Conservation (phyloP, 164 flowering plant genomes). For the Platanus orientalis region DNA sequence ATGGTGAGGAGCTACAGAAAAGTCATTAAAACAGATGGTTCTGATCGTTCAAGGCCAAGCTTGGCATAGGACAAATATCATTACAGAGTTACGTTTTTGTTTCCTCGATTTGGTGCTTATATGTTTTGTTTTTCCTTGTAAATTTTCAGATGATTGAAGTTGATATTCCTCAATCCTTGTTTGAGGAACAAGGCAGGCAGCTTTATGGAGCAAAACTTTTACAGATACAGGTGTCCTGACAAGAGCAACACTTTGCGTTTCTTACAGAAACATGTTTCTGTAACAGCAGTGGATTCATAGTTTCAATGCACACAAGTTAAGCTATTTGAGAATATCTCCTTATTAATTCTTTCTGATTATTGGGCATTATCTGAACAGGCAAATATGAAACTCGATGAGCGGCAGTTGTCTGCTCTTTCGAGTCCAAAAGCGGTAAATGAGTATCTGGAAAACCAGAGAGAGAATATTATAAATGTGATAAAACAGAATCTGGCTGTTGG, state of each 20-base stretch:
- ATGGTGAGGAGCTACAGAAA: too few relatives aligned
- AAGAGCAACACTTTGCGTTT: too few relatives aligned
- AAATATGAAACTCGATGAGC: conserved; percentile 55
- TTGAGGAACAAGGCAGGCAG: conserved; percentile 92
- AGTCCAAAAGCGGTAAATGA: conserved; percentile 75
- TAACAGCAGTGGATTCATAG: too few relatives aligned
- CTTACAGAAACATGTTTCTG: too few relatives aligned
- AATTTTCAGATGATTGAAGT: conserved; percentile 74
- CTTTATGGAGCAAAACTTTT: conserved; percentile 84
- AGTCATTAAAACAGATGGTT: too few relatives aligned
- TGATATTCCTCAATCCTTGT: conserved; percentile 72
- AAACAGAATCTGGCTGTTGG: conserved; percentile 85
- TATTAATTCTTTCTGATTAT: conserved; percentile 6
- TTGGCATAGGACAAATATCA: too few relatives aligned
- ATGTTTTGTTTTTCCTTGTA: background rate
- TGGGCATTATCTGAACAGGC: conserved; percentile 41
- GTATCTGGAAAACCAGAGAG: conserved; percentile 62
- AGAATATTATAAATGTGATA: conserved; percentile 50
- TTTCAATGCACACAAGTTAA: too few relatives aligned
- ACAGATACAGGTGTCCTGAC: conserved; percentile 92
- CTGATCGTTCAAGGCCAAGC: too few relatives aligned
- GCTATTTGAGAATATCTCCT: too few relatives aligned
- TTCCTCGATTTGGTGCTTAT: background rate
- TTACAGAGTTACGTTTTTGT: background rate
- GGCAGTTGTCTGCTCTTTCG: conserved; percentile 72